Base-by-base conservation (phyloP, 257 asterid species). In the Solanum neorickii region DNA sequence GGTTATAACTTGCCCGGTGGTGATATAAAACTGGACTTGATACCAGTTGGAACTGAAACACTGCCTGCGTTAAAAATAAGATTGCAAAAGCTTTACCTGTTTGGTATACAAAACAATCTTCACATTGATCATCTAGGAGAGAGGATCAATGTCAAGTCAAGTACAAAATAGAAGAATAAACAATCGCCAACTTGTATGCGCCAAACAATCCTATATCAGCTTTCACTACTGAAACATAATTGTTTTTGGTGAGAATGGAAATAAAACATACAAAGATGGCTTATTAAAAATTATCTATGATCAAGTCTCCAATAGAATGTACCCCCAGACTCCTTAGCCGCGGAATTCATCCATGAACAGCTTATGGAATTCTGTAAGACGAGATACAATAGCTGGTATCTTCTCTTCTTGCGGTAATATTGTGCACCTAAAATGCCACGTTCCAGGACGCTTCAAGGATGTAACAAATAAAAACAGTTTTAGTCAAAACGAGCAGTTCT, bases 401-500 rank as follows among this genome's bases (percentile, higher is more conserved):
- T 91, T 93, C 52, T 95, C 98, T 91, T 95, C 98, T 78, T 92
- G 98, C 84, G 99, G 99, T 83, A 96, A 91, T 89, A 96, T 96
- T 6, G 99, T 96, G 92, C 98, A 95, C 93, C 99, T 92, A 85
- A 96, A 90, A 89, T 96, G 99, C 99, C 98, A 96, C 0, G 99
- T 96, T 31, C 98, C 99, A 7, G 92, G 91, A 33, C 91, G 96
- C 99, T 94, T 41, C 82, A 23, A 15, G 29, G 83, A 69, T 47
- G 46, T 47, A 23, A 37, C 37, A 10, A 29, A 16, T 27, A 70
- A 68, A 85, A 25, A 47, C 74, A 76, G 42, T 27, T 46, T 78
- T 78, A 78, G 84, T 46, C 41, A 49, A 47, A 46, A 80, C 18
- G 2, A 78, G 35, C 84, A 46, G 41, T 46, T 46, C 68, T 0